Percentiles rank a stretch among this genome's conserved stretches.
Evolutionary conservation across 495 filamentous ascomycete genomes (phyloP).

Genomic region (Halenospora varia): DNA sequence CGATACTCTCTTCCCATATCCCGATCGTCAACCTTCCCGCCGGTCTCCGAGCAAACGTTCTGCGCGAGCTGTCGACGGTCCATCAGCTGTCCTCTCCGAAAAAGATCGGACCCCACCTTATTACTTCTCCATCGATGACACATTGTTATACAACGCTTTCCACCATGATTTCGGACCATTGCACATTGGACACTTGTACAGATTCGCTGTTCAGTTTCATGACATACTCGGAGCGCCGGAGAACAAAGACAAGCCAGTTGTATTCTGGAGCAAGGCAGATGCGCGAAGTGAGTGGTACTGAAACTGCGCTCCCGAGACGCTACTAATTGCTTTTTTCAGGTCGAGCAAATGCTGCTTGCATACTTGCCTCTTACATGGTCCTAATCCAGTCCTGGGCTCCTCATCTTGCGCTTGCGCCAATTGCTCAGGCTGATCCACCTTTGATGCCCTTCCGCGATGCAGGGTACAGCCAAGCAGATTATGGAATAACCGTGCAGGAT

Average conservation of each 20-base stretch:
- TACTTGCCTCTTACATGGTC: constrained; percentile 97
- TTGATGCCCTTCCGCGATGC: constrained; percentile 99
- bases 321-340: constrained; percentile 36
- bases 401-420: constrained; percentile 92
- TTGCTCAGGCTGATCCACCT: constrained; percentile 92
- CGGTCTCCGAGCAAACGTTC: constrained; percentile 74
- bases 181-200: constrained; percentile 94
- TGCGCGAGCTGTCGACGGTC: constrained; percentile 56
- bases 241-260: constrained; percentile 78
- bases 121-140: constrained; percentile 95
- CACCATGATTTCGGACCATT: constrained; percentile 97
- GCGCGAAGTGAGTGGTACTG: constrained; percentile 62
- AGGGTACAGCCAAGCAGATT: constrained; percentile 98
- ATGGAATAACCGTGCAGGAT: constrained; percentile 89
- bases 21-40: constrained; percentile 45
- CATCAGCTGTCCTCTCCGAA: constrained; percentile 36
- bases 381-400: constrained; percentile 97
- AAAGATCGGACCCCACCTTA: constrained; percentile 53
- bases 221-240: constrained; percentile 85
- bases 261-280: constrained; percentile 92
- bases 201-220: constrained; percentile 92
- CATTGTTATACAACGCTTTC: constrained; percentile 93
- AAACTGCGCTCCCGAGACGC: not conserved
- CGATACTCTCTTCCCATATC: constrained; percentile 84
- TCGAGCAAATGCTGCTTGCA: constrained; percentile 93